phyloP scores from a whole-genome alignment of 495 filamentous ascomycete genomes.

The Xylaria acuta region DNA sequence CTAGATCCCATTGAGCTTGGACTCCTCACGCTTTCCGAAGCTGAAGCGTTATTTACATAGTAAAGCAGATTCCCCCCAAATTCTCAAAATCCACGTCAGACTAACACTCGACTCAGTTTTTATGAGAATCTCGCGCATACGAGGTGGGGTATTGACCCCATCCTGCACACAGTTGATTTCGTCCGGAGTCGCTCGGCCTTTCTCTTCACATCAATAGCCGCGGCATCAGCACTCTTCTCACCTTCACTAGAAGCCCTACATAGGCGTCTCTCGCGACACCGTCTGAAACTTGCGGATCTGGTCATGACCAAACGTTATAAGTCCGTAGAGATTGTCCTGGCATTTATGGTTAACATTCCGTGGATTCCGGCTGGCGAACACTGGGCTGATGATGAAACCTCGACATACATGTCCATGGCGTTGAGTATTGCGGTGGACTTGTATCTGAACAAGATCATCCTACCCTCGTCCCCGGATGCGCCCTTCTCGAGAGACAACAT shows the following conservation, averaged over 20 bases:
- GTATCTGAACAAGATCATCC: slow-evolving; percentile 70
- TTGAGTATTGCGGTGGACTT: slow-evolving; percentile 71
- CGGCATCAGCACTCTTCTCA: slow-evolving; percentile 68
- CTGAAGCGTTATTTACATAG: slow-evolving; percentile 68
- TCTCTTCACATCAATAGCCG: slow-evolving; percentile 72
- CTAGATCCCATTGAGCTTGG: slow-evolving; percentile 73
- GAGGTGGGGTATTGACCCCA: slow-evolving; percentile 73
- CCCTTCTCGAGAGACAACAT: slow-evolving; percentile 56
- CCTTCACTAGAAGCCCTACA: slow-evolving; percentile 66
- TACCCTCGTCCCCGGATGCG: slow-evolving; percentile 59
- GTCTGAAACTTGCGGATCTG: slow-evolving; percentile 65
- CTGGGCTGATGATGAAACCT: slow-evolving; percentile 74
- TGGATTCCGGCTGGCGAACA: slow-evolving; percentile 75
- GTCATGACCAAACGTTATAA: slow-evolving; percentile 64
- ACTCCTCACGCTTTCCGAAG: slow-evolving; percentile 65
- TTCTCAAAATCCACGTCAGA: neutral
- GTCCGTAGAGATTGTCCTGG: slow-evolving; percentile 75
- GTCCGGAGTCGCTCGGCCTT: slow-evolving; percentile 71
- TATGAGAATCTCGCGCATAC: slow-evolving; percentile 75
- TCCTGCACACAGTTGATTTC: slow-evolving; percentile 67
- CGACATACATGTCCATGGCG: slow-evolving; percentile 72
- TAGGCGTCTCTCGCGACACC: slow-evolving; percentile 67
- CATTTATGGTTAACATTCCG: slow-evolving; percentile 78
- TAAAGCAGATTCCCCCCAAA: slow-evolving; percentile 42
- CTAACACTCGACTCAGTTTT: slow-evolving; percentile 54